phyloP scores from a whole-genome alignment of 805 yeast species.

The Ogataea salicorniae region DNA sequence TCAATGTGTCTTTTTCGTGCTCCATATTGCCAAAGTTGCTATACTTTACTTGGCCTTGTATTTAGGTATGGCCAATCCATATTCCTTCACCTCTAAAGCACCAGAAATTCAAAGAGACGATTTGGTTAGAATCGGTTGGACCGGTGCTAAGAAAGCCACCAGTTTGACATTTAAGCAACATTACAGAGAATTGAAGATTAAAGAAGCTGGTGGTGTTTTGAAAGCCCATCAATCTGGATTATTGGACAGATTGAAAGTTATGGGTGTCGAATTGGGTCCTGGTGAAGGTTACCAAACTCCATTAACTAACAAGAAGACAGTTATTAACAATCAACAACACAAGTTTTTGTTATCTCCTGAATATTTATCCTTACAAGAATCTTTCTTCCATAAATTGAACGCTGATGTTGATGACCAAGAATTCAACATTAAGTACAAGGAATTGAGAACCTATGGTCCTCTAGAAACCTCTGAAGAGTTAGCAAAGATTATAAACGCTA shows the following conservation, averaged over 20 bases:
- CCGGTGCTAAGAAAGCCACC: conserved; percentile 78
- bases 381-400: conserved; percentile 36
- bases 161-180: conserved; percentile 64
- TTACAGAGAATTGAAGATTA: conserved; percentile 59
- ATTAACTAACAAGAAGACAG: conserved; percentile 6
- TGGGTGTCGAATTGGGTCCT: conserved; percentile 57
- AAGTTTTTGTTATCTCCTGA: conserved; percentile 54
- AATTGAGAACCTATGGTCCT: conserved; percentile 65
- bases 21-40: conserved; percentile 62
- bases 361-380: conserved; percentile 48
- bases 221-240: conserved; percentile 72
- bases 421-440: conserved; percentile 40
- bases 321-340: conserved; percentile 23
- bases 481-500: conserved; percentile 32
- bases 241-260: conserved; percentile 49
- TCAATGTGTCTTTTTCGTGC: conserved; percentile 63
- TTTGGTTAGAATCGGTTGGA: conserved; percentile 79
- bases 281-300: conserved; percentile 81
- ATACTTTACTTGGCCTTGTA: conserved; percentile 53
- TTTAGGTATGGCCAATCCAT: conserved; percentile 78
- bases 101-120: conserved; percentile 43
- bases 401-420: conserved; percentile 23
- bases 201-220: conserved; percentile 68
- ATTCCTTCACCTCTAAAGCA: conserved; percentile 38
- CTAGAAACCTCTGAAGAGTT: conserved; percentile 41